Evolutionary conservation across 2,329 filamentous ascomycete species (phyloP).

Genomic region (Phaeosphaeria sp.): DNA sequence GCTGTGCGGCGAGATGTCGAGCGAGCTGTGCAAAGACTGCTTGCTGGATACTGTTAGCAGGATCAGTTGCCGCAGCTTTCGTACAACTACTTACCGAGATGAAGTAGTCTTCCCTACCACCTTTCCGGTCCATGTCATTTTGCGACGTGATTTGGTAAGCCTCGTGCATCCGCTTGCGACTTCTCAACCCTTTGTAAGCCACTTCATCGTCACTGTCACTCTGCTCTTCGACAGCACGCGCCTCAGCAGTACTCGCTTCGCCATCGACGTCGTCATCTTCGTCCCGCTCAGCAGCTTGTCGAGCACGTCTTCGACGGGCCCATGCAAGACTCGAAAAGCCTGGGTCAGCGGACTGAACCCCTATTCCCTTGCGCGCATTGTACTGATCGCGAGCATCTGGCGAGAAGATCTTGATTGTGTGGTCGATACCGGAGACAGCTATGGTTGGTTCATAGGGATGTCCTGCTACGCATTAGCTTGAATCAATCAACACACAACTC

Average conservation of each 20-base stretch:
- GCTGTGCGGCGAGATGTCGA: slow-evolving; percentile 38
- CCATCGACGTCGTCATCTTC: slow-evolving; percentile 6
- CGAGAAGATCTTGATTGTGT: slow-evolving; percentile 73
- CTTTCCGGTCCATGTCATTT: slow-evolving; percentile 67
- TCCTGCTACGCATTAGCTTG: slow-evolving; percentile 47
- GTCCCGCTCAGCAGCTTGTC: slow-evolving; percentile 9
- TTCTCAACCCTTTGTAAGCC: slow-evolving; percentile 57
- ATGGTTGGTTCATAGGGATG: slow-evolving; percentile 73
- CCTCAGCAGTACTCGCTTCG: slow-evolving; percentile 10
- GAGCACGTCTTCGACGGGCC: slow-evolving; percentile 22
- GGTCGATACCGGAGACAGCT: slow-evolving; percentile 71
- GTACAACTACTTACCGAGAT: slow-evolving; percentile 57
- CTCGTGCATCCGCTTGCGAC: slow-evolving; percentile 65
- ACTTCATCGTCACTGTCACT: slow-evolving; percentile 49
- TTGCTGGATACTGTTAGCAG: slow-evolving; percentile 15
- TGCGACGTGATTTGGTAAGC: slow-evolving; percentile 67
- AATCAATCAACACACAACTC: neutral
- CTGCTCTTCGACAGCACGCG: slow-evolving; percentile 10
- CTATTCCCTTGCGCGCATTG: slow-evolving; percentile 63
- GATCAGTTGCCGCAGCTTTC: neutral
- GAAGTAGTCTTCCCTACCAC: slow-evolving; percentile 64
- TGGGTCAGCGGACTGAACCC: slow-evolving; percentile 60
- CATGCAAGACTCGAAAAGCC: slow-evolving; percentile 50
- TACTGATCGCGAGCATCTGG: slow-evolving; percentile 65
- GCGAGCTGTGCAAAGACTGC: slow-evolving; percentile 47